phyloP scores from a whole-genome alignment of 2,329 filamentous ascomycete genomes.

The Cercospora canescens region DNA sequence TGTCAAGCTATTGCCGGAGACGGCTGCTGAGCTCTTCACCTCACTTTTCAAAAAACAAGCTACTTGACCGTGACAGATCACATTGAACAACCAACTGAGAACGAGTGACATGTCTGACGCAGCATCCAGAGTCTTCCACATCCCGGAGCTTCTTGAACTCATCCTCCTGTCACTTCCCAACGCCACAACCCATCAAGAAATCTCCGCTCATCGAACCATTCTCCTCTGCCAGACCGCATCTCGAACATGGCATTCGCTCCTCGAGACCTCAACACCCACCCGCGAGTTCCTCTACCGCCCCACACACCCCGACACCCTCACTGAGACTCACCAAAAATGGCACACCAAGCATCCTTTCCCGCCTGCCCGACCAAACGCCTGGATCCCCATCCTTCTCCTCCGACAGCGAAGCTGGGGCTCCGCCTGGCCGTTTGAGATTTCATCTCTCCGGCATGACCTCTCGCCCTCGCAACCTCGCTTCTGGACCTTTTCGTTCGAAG shows the following conservation, averaged over 20 bases:
- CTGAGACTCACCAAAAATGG: slow-evolving; percentile 11
- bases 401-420: slow-evolving; percentile 26
- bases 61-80: too few species aligned
- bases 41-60: not conserved
- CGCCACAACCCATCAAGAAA: slow-evolving; percentile 22
- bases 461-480: slow-evolving; percentile 13
- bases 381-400: slow-evolving; percentile 26
- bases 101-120: not conserved
- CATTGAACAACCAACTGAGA: not conserved
- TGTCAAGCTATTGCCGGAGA: not conserved
- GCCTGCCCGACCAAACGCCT: slow-evolving; percentile 22
- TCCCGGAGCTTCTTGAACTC: slow-evolving; percentile 23
- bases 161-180: slow-evolving; percentile 22
- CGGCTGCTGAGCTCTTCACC: not conserved
- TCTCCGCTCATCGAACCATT: slow-evolving; percentile 19
- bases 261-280: slow-evolving; percentile 17
- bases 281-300: slow-evolving; percentile 22
- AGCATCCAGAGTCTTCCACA: slow-evolving; percentile 18
- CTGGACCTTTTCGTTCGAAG: slow-evolving; percentile 28
- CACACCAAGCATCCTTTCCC: slow-evolving; percentile 17
- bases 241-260: slow-evolving; percentile 22
- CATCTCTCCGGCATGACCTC: slow-evolving; percentile 12
- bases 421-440: slow-evolving; percentile 23
- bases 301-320: slow-evolving; percentile 9
- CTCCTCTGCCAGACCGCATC: slow-evolving; percentile 16